Base-by-base conservation (phyloP, 2,329 filamentous ascomycete genomes). In the Thielaviopsis populi region DNA sequence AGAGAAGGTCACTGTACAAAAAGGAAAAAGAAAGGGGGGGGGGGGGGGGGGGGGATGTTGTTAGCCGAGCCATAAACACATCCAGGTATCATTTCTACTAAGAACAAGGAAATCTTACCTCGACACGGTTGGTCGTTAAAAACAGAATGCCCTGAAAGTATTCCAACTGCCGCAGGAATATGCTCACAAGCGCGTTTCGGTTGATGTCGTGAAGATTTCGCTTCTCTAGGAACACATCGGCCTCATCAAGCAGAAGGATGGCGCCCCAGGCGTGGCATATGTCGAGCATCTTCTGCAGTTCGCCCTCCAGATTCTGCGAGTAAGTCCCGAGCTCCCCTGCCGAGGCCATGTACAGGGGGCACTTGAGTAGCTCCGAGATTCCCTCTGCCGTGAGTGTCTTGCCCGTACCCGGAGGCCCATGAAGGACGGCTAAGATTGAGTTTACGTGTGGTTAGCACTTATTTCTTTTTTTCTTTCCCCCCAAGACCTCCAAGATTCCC, bases 371-470 rank as follows among this genome's bases (percentile, higher is more conserved):
- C 87, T 61, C 59, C 1, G 59, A 61, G 22, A 61, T 61, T 10
- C 59, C 87, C 72, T 95, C 89, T 0, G 89, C 90, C 0, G 91
- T 95, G 5, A 95, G 79, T 0, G 90, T 95, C 75, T 95, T 95
- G 61, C 91, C 91, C 0, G 90, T 92, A 19, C 90, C 91, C 0
- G 91, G 90, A 3, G 89, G 88, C 2, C 90, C 74, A 8, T 61
- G 59, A 46, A 61, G 59, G 17, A 61, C 40, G 13, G 59, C 59
- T 61, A 48, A n/a, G 17, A 11, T n/a, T 43, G 33, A n/a, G 17
- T 19, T n/a, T 43, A 33, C 15, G n/a, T 24, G 43, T n/a, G 17
- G 40, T 61, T 46, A 61, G 59, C 13, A 58, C 22, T 30, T 61
- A 19, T 10, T 27, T 42, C 17, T 42, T 13, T 60, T 7, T 17